Evolutionary conservation across 768 basidiomycete species (phyloP), one percentile per base, ranked within the genome.

Genomic region (Mycena belliarum): DNA sequence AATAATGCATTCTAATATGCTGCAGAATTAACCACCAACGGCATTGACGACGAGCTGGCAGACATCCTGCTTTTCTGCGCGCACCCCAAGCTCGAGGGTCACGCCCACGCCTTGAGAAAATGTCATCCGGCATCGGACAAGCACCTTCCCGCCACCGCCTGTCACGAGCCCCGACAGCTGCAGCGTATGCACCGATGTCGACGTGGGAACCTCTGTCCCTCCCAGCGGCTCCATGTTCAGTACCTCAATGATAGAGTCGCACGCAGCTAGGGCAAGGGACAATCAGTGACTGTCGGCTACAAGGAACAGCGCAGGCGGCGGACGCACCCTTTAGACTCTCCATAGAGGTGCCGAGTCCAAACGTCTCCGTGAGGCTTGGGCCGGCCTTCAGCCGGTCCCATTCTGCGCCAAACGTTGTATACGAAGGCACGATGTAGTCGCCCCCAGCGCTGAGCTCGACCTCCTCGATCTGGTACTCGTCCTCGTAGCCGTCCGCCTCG

Each of bases 401-500:
- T 76, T 99, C 97, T 49, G 89, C 82, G 53, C 86, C 82, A 75
- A 98, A 98, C 23, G 91, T 91, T 12, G 85, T 86, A 67, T 98
- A 98, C 65, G 84, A 95, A n/a, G 97, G 96, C 38, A 95, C 78
- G 68, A 99, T 91, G 72, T 96, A 99, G 76, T 98, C 96, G 2
- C 89, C 88, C 28, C 89, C 91, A 12, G 93, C 95, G 57, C 89
- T 87, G 51, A 99, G 79, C 70, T 98, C 97, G 55, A 97, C 84
- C 60, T 98, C 97, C 72, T 99, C 97, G 41, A 98, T 77, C 72
- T 93, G 92, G 73, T 99, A 99, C 73, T 98, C 96, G 76, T 98
- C 97, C 69, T 95, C 92, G 72, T 98, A 99, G n/a, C 97, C 97
- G 52, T 97, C 95, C 63, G 91, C 93, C 73, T 99, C 97, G 10